Evolutionary conservation across 2,329 filamentous ascomycete genomes (phyloP).

Genomic region (Ceratocystis variospora): DNA sequence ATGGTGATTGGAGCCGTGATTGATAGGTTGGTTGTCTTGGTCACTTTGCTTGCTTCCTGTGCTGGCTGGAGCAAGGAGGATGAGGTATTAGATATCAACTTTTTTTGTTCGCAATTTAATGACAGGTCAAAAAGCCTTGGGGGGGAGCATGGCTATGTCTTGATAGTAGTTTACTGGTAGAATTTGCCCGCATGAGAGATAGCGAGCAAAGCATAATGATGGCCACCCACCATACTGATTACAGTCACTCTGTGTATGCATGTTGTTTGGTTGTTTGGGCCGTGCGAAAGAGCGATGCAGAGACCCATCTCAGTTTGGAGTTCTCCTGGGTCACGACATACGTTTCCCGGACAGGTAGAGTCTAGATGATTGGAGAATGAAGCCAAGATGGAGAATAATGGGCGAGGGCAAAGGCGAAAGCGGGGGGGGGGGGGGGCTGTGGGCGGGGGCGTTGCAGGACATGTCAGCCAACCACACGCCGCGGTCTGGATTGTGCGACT

Average conservation of each 20-base stretch:
- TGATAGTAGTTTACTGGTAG: background rate
- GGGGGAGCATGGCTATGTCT: background rate
- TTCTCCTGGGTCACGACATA: background rate
- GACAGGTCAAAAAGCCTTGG: background rate
- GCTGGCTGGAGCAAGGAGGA: background rate
- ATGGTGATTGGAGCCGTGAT: background rate
- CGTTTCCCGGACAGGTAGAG: background rate
- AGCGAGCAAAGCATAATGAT: background rate
- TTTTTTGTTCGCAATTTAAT: background rate
- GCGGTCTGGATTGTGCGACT: constrained; percentile 4
- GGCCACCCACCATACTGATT: background rate
- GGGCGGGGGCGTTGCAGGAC: background rate
- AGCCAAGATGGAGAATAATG: background rate
- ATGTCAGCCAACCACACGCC: constrained; percentile 3
- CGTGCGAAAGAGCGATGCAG: too few relatives aligned
- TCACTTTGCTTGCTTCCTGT: background rate
- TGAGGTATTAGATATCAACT: background rate
- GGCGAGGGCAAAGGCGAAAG: background rate
- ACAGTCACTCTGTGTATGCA: background rate
- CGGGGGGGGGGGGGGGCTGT: background rate
- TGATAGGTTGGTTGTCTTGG: background rate
- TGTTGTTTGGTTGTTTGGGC: background rate
- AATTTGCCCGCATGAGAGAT: background rate
- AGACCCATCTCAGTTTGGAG: background rate
- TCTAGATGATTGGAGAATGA: background rate